A percentile compares a stretch with the other conserved stretches of the same genome.
Evolutionary conservation across 2,329 filamentous ascomycete species (phyloP).

Genomic region (Pyrenophora tritici-repentis): DNA sequence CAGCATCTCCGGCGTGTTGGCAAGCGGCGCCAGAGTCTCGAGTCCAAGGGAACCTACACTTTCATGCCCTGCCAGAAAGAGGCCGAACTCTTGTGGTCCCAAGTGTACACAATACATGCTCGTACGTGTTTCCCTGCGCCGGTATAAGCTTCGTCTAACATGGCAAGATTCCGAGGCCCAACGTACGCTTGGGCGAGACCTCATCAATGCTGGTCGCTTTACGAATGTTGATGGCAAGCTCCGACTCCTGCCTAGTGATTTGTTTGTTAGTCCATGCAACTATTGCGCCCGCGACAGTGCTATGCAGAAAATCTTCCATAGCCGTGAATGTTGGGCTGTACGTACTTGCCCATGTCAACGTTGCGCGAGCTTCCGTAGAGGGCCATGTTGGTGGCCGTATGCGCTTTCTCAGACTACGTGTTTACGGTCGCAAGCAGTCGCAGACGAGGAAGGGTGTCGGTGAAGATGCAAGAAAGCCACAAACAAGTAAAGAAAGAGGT

Average conservation of each 20-base stretch:
- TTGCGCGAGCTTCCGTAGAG: constrained; percentile 57
- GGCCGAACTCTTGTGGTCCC: constrained; percentile 95
- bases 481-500: constrained; percentile 11
- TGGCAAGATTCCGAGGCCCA: constrained; percentile 4
- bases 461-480: constrained; percentile 11
- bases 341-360: constrained; percentile 66
- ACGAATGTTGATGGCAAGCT: constrained; percentile 69
- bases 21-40: neutral
- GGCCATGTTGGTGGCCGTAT: constrained; percentile 36
- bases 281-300: neutral
- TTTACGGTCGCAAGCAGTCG: constrained; percentile 13
- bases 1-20: constrained; percentile 11
- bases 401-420: constrained; percentile 19
- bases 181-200: constrained; percentile 68
- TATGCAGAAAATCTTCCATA: neutral
- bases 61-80: constrained; percentile 99
- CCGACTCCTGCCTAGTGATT: constrained; percentile 60
- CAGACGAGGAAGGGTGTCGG: neutral
- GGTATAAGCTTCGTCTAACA: constrained; percentile 35
- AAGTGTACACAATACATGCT: constrained; percentile 97
- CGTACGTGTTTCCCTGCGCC: constrained; percentile 84
- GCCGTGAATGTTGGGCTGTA: constrained; percentile 5
- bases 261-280: constrained; percentile 1
- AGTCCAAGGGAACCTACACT: constrained; percentile 66
- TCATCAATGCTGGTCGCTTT: constrained; percentile 71